Conservation (phyloP, 2,329 filamentous ascomycete species). For the Cytospora schulzeri region DNA sequence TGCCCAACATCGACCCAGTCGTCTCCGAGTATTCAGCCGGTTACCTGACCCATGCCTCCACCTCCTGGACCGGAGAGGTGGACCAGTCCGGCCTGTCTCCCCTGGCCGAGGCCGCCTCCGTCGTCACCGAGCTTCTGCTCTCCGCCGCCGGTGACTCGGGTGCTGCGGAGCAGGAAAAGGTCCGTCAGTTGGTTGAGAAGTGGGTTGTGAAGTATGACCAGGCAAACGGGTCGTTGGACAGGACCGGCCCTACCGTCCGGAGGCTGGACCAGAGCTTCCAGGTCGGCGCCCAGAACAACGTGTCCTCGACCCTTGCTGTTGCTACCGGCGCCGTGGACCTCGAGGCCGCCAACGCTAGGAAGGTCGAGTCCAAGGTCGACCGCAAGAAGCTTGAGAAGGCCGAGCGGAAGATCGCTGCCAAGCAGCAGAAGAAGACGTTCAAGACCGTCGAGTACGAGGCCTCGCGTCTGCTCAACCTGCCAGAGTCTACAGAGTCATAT, state of each 20-base stretch:
- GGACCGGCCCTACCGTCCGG: constrained; percentile 75
- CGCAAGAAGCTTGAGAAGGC: constrained; percentile 99
- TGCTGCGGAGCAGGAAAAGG: constrained; percentile 70
- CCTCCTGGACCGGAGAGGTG: constrained; percentile 69
- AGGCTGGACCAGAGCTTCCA: constrained; percentile 93
- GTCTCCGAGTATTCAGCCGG: constrained; percentile 92
- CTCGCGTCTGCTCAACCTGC: constrained; percentile 81
- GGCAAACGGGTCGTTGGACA: constrained; percentile 70
- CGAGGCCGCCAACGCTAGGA: constrained; percentile 87
- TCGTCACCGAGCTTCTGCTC: constrained; percentile 84
- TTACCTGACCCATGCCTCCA: constrained; percentile 91
- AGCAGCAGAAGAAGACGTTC: constrained; percentile 97
- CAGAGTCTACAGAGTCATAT: constrained; percentile 85
- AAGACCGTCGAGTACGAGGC: constrained; percentile 99
- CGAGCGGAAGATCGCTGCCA: constrained; percentile 94
- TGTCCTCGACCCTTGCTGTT: constrained; percentile 92
- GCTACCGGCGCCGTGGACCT: constrained; percentile 84
- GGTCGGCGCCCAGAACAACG: constrained; percentile 90
- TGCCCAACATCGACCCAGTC: constrained; percentile 85
- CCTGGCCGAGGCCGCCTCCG: constrained; percentile 78
- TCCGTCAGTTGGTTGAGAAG: constrained; percentile 83
- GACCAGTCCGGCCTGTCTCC: constrained; percentile 73
- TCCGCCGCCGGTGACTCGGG: constrained; percentile 89
- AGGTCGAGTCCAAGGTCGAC: constrained; percentile 97
- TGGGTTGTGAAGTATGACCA: constrained; percentile 83